These are phyloP conservation scores for Colletotrichum acutatum DNA, from an alignment of 2,329 filamentous ascomycete species.

Conservation along the genomic window DNA sequence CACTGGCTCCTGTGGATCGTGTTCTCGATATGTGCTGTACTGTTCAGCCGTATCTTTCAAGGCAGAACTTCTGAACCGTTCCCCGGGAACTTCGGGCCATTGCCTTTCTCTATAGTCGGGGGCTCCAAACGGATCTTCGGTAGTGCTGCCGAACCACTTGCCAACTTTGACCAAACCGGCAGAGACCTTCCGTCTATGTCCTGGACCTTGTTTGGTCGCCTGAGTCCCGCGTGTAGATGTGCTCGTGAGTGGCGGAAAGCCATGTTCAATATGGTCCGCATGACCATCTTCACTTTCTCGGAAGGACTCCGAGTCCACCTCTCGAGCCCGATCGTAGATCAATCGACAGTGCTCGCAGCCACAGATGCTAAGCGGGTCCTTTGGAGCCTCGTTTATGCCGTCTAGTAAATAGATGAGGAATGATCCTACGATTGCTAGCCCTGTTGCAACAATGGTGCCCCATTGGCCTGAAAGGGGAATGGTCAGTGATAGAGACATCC, in stretches of 20 bases:
- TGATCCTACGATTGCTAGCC: constrained; percentile 67
- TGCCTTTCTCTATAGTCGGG: constrained; percentile 58
- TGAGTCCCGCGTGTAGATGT: neutral
- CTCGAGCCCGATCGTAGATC: neutral
- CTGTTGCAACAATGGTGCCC: constrained; percentile 69
- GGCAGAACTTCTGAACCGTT: constrained; percentile 54
- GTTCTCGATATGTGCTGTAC: constrained; percentile 51
- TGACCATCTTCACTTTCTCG: neutral
- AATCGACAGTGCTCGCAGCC: constrained; percentile 14
- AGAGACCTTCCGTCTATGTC: constrained; percentile 52
- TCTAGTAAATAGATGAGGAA: constrained; percentile 62
- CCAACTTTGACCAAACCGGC: constrained; percentile 53
- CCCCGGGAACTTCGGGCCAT: constrained; percentile 68
- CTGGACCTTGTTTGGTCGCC: neutral
- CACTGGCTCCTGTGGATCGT: constrained; percentile 44
- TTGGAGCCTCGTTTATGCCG: constrained; percentile 39
- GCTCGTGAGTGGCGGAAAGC: neutral
- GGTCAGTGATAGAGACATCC: constrained; percentile 38
- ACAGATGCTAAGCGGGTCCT: constrained; percentile 33
- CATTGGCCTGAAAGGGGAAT: constrained; percentile 60
- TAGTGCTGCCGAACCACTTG: constrained; percentile 58
- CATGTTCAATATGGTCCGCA: neutral
- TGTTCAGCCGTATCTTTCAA: constrained; percentile 45
- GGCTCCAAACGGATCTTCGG: constrained; percentile 59
- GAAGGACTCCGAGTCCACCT: neutral